These are phyloP conservation scores for Santalum album DNA, from an alignment of 164 flowering plant species.

Conservation along the genomic window DNA sequence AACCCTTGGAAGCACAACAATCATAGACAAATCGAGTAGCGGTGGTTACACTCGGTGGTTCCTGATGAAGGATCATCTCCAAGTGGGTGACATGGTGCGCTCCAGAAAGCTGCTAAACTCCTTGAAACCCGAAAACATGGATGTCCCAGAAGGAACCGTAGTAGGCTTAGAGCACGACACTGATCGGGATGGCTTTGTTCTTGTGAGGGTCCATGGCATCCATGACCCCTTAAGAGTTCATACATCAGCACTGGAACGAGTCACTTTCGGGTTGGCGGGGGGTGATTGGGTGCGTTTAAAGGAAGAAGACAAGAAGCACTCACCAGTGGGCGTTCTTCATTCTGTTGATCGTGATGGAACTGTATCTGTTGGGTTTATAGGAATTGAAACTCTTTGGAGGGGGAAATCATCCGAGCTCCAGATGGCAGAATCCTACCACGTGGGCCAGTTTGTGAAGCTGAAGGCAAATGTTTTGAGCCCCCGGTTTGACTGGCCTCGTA, in stretches of 20 bases:
- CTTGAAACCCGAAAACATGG: slow-evolving; percentile 62
- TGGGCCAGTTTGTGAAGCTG: slow-evolving; percentile 78
- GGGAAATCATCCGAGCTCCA: slow-evolving; percentile 60
- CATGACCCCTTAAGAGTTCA: slow-evolving; percentile 78
- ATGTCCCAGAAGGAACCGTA: slow-evolving; percentile 65
- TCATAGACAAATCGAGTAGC: slow-evolving; percentile 21
- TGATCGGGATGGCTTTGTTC: slow-evolving; percentile 45
- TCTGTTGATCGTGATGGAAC: slow-evolving; percentile 60
- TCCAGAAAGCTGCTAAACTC: slow-evolving; percentile 68
- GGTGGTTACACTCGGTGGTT: slow-evolving; percentile 65
- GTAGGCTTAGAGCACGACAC: slow-evolving; percentile 57
- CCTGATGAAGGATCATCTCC: slow-evolving; percentile 66
- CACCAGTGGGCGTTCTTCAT: slow-evolving; percentile 81
- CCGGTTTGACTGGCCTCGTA: slow-evolving; percentile 77
- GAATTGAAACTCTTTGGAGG: slow-evolving; percentile 70
- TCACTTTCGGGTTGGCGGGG: slow-evolving; percentile 67
- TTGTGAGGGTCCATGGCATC: slow-evolving; percentile 75
- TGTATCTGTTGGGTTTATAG: slow-evolving; percentile 62
- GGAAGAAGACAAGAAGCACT: slow-evolving; percentile 59
- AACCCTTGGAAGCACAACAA: slow-evolving; percentile 23
- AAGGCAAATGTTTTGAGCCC: slow-evolving; percentile 56
- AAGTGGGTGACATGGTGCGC: slow-evolving; percentile 74
- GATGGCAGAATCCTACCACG: slow-evolving; percentile 69
- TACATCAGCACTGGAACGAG: slow-evolving; percentile 59
- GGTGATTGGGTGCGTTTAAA: slow-evolving; percentile 87